Base-by-base conservation (phyloP, 2,329 filamentous ascomycete species). In the Hypoxylon sp. region DNA sequence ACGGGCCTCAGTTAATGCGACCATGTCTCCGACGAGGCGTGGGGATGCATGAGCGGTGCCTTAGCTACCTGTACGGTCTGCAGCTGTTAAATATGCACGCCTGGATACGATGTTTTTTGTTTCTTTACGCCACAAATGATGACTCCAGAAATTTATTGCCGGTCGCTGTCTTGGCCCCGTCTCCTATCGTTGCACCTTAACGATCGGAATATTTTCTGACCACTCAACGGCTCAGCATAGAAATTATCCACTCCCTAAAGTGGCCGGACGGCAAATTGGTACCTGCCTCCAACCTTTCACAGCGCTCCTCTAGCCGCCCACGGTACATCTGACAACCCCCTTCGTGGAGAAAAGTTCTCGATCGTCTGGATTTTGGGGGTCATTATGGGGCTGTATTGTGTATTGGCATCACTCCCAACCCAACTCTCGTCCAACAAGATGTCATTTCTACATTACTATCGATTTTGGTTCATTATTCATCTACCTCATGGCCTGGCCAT, bases 231-330 rank as follows among this genome's bases (percentile, higher is more conserved):
- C 63, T 65, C 25, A 71, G 62, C 54, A 67, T 69, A 67, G 37
- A 74, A 63, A 71, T 51, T 71, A 72, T 73, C 73, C 73, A 73
- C 71, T 71, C 73, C 69, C 69, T 54, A 72, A 73, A 70, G 68
- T 66, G 70, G 67, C 68, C 72, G 71, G 70, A 70, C 60, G 67
- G 67, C 67, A 71, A 75, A 75, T 76, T 73, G 67, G 68, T 74
- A 74, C 74, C 71, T 73, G 69, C 61, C 65, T 63, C 71, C 73
- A 74, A 75, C 81, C 80, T 81, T 80, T 82, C 76, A 81, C 70
- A 78, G 75, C 63, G 69, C 78, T 73, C 63, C 77, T 81, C 75
- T 80, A 81, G 76, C 80, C 81, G 81, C 71, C 70, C 67, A 74
- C 67, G 68, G 62, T 70, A 69, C 69, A 61, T 65, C 64, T 70